Evolutionary conservation across 768 basidiomycete species (phyloP).

Genomic region (Amyloporia xantha): DNA sequence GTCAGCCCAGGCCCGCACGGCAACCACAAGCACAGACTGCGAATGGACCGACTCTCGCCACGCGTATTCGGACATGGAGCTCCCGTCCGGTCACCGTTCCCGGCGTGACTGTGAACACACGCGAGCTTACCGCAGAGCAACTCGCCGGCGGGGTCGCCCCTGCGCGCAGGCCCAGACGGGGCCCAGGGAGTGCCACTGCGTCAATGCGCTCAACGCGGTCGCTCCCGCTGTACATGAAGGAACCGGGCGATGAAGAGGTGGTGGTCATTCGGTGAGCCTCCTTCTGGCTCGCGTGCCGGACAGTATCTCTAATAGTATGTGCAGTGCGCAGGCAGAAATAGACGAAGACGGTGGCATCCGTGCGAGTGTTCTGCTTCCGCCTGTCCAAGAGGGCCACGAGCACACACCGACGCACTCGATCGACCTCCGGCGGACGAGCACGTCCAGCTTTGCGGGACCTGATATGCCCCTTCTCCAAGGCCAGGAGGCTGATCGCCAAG

Average conservation of each 20-base stretch:
- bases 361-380: conserved; percentile 30
- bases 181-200: conserved; percentile 55
- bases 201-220: conserved; percentile 78
- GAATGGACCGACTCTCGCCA: background rate
- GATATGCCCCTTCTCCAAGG: conserved; percentile 37
- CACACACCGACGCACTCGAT: conserved; percentile 8
- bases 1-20: background rate
- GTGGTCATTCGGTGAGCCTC: conserved; percentile 49
- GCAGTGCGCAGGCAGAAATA: conserved; percentile 46
- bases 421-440: conserved; percentile 5
- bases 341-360: conserved; percentile 44
- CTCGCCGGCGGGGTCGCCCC: conserved; percentile 36
- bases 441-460: conserved; percentile 31
- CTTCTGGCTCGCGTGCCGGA: background rate
- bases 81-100: conserved; percentile 1
- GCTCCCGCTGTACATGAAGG: conserved; percentile 75
- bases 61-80: conserved; percentile 1
- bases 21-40: background rate
- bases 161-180: conserved; percentile 16
- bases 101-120: background rate
- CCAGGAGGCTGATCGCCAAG: conserved; percentile 23
- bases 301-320: too few relatives aligned
- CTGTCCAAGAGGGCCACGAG: conserved; percentile 18
- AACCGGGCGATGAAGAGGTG: conserved; percentile 77
- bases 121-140: conserved; percentile 47